Evolutionary conservation across 1,139 yeast genomes (phyloP).

Genomic region (Suhomyces kunorum): DNA sequence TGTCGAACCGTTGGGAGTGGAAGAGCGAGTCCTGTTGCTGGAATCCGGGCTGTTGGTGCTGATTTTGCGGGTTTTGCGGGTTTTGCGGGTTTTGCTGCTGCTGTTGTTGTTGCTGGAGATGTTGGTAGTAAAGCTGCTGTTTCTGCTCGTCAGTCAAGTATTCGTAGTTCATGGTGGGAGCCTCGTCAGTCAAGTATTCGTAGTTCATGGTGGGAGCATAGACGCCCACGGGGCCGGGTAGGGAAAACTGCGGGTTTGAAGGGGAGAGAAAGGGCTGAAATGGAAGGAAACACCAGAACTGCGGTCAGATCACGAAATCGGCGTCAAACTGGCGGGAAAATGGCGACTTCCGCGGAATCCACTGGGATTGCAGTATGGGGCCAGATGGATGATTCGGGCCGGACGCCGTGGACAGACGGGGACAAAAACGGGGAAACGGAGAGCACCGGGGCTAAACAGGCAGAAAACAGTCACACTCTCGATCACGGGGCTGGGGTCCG

Average conservation of each 20-base stretch:
- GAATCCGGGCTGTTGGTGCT: conserved; percentile 23
- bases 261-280: too few relatives aligned
- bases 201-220: not conserved
- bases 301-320: too few relatives aligned
- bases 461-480: not conserved
- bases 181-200: not conserved
- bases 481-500: not conserved
- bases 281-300: too few relatives aligned
- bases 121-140: conserved; percentile 34
- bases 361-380: too few relatives aligned
- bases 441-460: too few relatives aligned
- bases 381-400: too few relatives aligned
- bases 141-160: conserved; percentile 37
- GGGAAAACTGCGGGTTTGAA: too few relatives aligned
- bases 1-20: conserved; percentile 6
- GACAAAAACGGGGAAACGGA: too few relatives aligned
- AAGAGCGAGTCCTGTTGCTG: conserved; percentile 16
- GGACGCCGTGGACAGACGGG: too few relatives aligned
- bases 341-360: too few relatives aligned
- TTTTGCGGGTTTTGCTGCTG: conserved; percentile 23
- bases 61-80: conserved; percentile 17
- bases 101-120: conserved; percentile 22
- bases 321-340: too few relatives aligned
- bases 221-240: too few relatives aligned
- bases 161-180: conserved; percentile 31